Conservation (phyloP, 805 yeast genomes). For the Cyberlindnera meyerae region DNA sequence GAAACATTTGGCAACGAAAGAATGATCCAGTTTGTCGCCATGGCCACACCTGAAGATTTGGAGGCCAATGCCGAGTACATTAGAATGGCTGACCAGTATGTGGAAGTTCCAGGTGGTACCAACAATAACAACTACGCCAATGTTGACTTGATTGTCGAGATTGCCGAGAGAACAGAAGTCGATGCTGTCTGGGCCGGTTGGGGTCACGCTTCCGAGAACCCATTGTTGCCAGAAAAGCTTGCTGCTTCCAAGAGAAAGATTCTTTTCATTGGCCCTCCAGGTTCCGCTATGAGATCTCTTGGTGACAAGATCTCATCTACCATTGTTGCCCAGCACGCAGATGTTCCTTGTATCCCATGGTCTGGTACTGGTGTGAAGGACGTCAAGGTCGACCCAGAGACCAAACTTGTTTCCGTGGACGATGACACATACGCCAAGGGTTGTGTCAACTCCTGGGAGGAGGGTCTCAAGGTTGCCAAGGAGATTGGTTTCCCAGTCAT, state of each 20-base stretch:
- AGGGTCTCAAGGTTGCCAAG: conserved; percentile 81
- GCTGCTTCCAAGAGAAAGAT: conserved; percentile 90
- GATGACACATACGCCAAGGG: conserved; percentile 84
- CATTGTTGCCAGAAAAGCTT: conserved; percentile 84
- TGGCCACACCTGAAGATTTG: conserved; percentile 99
- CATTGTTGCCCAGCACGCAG: conserved; percentile 97
- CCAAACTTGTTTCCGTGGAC: conserved; percentile 83
- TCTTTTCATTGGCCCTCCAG: conserved; percentile 97
- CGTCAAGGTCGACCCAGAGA: conserved; percentile 60
- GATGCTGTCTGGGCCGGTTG: conserved; percentile 99
- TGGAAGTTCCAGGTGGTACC: conserved; percentile 98
- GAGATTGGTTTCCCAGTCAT: conserved; percentile 95
- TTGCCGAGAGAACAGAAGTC: conserved; percentile 93
- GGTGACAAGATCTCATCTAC: conserved; percentile 98
- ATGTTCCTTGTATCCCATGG: conserved; percentile 99
- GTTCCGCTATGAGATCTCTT: conserved; percentile 97
- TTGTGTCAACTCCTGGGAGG: conserved; percentile 80
- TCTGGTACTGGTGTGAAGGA: conserved; percentile 95
- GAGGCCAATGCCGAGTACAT: conserved; percentile 96
- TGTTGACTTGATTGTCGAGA: conserved; percentile 92
- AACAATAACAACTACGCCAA: conserved; percentile 98
- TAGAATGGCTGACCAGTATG: conserved; percentile 98
- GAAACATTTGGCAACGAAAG: conserved; percentile 97
- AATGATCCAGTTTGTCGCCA: conserved; percentile 89
- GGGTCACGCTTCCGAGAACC: conserved; percentile 99